Evolutionary conservation across 164 flowering plant genomes (phyloP), one percentile per base, ranked within the genome.

Genomic region (Chimonanthus salicifolius): DNA sequence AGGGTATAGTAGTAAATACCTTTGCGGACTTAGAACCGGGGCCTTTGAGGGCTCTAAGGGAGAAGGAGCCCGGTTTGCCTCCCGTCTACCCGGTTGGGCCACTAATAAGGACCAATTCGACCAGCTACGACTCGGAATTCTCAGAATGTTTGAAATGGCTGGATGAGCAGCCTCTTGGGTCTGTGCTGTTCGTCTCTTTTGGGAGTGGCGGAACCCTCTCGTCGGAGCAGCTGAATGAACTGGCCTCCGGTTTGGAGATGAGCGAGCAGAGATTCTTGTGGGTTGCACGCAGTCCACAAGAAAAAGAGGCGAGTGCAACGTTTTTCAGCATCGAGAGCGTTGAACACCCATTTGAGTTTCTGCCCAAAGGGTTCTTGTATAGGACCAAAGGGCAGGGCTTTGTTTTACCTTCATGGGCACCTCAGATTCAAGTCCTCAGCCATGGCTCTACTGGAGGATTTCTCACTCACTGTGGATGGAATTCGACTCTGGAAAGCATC

Each of bases 401-500:
- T 15, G 64, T 81, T 45, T 79, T 81, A 16, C 74, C n/a, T 7
- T 74, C 71, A 10, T 83, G 85, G 85, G 79, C 72, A 15, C 79
- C 79, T 4, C 79, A 77, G 66, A 6, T 69, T 33, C 13, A 73
- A 6, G 63, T 77, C 15, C 73, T 77, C 15, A 49, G 64, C 54
- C 80, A 77, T 47, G 54, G 21, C 9, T 50, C 80, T 1, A 77
- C 76, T 0, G 73, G 76, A 7, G 81, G 69, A 20, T 75, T 72
- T 64, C 69, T 72, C 33, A 67, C 66, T 64, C 81, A 72, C 58
- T 88, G 95, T 47, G 94, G 94, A 0, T 91, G 97, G 97, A 89
- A 88, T 72, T 91, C 97, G 3, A 73, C 75, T 1, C 86, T 91
- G 0, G 97, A 91, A 76, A 87, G 89, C 48, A 85, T 88, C 3